phyloP scores from a whole-genome alignment of 164 flowering plant species.

The Echeveria elegans region DNA sequence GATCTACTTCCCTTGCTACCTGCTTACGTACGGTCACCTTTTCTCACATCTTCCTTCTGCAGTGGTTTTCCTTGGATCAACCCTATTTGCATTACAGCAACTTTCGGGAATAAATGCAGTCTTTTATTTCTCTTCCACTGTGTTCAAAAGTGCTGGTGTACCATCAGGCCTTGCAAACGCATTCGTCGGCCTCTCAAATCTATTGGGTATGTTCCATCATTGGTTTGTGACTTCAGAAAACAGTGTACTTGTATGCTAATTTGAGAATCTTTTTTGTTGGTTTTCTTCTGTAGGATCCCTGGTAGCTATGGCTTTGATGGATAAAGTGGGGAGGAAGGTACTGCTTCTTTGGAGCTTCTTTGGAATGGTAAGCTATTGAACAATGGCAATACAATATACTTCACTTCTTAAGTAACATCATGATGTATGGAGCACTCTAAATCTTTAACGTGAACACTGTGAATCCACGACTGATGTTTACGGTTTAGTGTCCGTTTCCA shows the following conservation, averaged over 20 bases:
- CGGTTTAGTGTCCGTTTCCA: no score
- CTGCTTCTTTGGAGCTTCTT: constrained; percentile 84
- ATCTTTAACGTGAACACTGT: not conserved
- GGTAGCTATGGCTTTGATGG: constrained; percentile 80
- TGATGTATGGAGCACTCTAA: not conserved
- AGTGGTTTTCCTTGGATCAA: constrained; percentile 95
- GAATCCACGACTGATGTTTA: no score
- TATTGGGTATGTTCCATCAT: constrained; percentile 30
- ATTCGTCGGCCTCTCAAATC: constrained; percentile 47
- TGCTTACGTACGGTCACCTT: constrained; percentile 17
- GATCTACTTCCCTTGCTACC: constrained; percentile 6
- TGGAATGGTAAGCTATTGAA: constrained; percentile 55
- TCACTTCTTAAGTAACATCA: not conserved
- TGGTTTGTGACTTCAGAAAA: not conserved
- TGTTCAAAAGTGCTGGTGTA: constrained; percentile 64
- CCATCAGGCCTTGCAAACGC: constrained; percentile 50
- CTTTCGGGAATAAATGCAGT: constrained; percentile 81
- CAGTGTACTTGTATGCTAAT: not conserved
- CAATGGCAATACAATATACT: not conserved
- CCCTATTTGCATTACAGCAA: constrained; percentile 75
- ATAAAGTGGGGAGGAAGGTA: constrained; percentile 75
- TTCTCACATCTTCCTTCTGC: constrained; percentile 63
- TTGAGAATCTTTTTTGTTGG: no score
- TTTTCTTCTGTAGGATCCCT: constrained; percentile 52
- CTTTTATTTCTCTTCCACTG: constrained; percentile 74